phyloP scores from a whole-genome alignment of 208 protist species.

The Acanthamoeba culbertsoni region DNA sequence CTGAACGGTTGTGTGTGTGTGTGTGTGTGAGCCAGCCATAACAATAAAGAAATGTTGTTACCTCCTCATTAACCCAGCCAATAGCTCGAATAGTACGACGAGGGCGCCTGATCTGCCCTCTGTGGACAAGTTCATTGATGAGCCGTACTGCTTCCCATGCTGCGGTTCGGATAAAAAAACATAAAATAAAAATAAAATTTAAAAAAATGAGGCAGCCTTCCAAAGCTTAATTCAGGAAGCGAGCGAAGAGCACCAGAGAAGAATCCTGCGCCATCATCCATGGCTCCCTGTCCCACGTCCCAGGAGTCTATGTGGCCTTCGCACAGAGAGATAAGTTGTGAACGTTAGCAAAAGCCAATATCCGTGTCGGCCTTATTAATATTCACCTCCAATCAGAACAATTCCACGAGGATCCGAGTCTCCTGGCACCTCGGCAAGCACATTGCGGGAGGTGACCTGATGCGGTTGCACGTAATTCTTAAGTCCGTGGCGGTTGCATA shows the following conservation, averaged over 20 bases:
- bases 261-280: conserved; percentile 12
- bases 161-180: not conserved
- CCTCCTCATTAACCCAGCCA: conserved; percentile 10
- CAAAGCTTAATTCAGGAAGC: not conserved
- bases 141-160: conserved; percentile 29
- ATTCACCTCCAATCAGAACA: conserved; percentile 14
- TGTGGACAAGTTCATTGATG: not conserved
- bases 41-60: not conserved
- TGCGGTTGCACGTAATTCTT: no score
- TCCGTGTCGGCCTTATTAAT: no score
- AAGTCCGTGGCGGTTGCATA: no score
- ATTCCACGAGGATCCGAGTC: not conserved
- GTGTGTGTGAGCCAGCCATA: no score
- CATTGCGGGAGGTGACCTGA: not conserved
- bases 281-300: not conserved
- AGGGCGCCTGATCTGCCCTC: not conserved
- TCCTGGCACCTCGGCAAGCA: conserved; percentile 8
- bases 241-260: not conserved
- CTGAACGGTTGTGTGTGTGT: not conserved
- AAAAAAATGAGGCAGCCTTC: not conserved
- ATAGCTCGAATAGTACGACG: conserved; percentile 4
- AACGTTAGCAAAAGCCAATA: not conserved
- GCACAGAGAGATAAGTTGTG: not conserved
- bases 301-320: conserved; percentile 28
- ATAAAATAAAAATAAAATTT: not conserved